phyloP scores from a whole-genome alignment of 805 yeast genomes.

The Naumovozyma castellii region DNA sequence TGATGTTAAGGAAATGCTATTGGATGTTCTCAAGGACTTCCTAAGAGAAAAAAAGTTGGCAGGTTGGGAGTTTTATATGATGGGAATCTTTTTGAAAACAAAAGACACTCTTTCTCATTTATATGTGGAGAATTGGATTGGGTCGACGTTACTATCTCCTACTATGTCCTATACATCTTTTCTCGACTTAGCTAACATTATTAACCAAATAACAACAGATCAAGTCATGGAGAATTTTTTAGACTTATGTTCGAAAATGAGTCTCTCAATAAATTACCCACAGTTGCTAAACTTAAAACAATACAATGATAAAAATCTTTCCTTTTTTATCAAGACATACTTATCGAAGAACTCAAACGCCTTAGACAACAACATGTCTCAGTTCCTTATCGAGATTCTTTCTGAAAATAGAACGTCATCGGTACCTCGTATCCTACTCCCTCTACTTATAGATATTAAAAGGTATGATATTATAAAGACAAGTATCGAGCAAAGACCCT shows the following conservation, averaged over 20 bases:
- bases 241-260: conserved; percentile 7
- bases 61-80: conserved; percentile 10
- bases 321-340: conserved; percentile 7
- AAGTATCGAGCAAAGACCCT: conserved; percentile 4
- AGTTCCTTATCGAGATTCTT: conserved; percentile 1
- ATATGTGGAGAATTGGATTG: conserved; percentile 19
- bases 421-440: conserved; percentile 1
- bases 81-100: conserved; percentile 9
- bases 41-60: conserved; percentile 4
- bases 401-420: not conserved
- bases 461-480: conserved; percentile 4
- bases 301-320: conserved; percentile 10
- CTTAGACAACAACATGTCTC: not conserved
- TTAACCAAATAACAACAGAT: conserved; percentile 9
- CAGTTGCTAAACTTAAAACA: conserved; percentile 4
- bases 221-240: conserved; percentile 14
- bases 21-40: conserved; percentile 7
- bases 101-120: conserved; percentile 5
- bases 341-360: conserved; percentile 1
- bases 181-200: conserved; percentile 10
- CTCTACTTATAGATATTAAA: conserved; percentile 1
- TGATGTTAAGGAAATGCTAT: not conserved
- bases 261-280: conserved; percentile 4
- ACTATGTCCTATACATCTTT: conserved; percentile 10
- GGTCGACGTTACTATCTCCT: conserved; percentile 17